Conservation (phyloP, 164 flowering plant species). For the Macadamia integrifolia region DNA sequence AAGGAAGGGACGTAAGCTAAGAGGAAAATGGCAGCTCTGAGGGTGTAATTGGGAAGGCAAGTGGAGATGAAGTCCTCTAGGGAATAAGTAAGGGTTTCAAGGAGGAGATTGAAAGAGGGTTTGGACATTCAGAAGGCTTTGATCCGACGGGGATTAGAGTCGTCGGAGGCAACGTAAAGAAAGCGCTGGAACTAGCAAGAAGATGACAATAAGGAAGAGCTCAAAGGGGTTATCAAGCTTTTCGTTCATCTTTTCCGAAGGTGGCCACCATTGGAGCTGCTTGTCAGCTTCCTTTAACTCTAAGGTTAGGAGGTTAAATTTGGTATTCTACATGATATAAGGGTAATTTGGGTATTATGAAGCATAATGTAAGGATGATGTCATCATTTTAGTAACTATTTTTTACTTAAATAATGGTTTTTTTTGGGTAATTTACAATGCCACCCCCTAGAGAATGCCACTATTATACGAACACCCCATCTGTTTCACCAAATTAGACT, state of each 20-base stretch:
- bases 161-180: slow-evolving; percentile 24
- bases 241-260: background rate
- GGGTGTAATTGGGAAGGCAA: slow-evolving; percentile 30
- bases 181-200: slow-evolving; percentile 53
- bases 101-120: slow-evolving; percentile 47
- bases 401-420: no score
- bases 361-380: no score
- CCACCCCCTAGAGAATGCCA: no score
- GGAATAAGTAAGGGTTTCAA: slow-evolving; percentile 33
- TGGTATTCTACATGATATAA: no score
- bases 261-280: no score
- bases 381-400: no score
- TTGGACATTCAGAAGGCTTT: slow-evolving; percentile 53
- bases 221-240: background rate
- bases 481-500: no score
- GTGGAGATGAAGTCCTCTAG: slow-evolving; percentile 19
- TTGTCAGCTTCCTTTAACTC: no score
- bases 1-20: slow-evolving; percentile 58
- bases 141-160: slow-evolving; percentile 39
- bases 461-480: no score
- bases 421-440: no score
- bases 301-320: no score
- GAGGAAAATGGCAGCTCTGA: slow-evolving; percentile 57
- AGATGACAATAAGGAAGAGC: slow-evolving; percentile 1
- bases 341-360: no score